Evolutionary conservation across 2,329 filamentous ascomycete species (phyloP), one percentile per base, ranked within the genome.

Genomic region (Immersiporthe knoxdaviesiana): DNA sequence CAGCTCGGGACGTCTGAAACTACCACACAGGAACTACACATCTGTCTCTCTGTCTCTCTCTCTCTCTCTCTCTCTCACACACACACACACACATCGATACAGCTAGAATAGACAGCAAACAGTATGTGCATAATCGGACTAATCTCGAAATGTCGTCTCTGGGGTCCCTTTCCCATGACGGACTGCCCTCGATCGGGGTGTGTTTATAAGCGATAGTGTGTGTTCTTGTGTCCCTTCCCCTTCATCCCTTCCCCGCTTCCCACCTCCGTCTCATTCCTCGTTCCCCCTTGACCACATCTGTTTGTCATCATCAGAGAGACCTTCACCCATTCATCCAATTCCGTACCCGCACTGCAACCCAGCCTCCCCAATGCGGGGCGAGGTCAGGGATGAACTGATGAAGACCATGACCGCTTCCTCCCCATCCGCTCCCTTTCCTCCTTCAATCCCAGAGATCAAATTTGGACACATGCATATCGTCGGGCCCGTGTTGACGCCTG

Each of bases 191-290:
- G 58, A n/a, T 63, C 65, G 44, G 58, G 39, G 63, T 41, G 47
- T 63, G 66, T 65, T 65, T 66, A 59, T 70, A 70, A 70, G 63
- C 66, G 69, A 70, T 63, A 70, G 69, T 66, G 62, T 70, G n/a
- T n/a, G n/a, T n/a, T n/a, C n/a, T n/a, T n/a, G n/a, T 50, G 60
- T 63, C 56, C 11, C 37, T 59, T 39, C 44, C 37, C 47, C 8
- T 59, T 37, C 54, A n/a, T n/a, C n/a, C n/a, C n/a, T n/a, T n/a
- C 50, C 37, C 54, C 54, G 63, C 66, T 30, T 16, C 24, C 24
- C 47, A 10, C 6, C 54, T 2, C 21, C 16, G 18, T 32, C 2
- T n/a, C n/a, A n/a, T n/a, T n/a, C n/a, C n/a, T n/a, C n/a, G n/a
- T n/a, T n/a, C n/a, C n/a, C 14, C 18, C 30, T 18, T n/a, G 16